Conservation (phyloP, 768 basidiomycete genomes). For the Russula sp. region DNA sequence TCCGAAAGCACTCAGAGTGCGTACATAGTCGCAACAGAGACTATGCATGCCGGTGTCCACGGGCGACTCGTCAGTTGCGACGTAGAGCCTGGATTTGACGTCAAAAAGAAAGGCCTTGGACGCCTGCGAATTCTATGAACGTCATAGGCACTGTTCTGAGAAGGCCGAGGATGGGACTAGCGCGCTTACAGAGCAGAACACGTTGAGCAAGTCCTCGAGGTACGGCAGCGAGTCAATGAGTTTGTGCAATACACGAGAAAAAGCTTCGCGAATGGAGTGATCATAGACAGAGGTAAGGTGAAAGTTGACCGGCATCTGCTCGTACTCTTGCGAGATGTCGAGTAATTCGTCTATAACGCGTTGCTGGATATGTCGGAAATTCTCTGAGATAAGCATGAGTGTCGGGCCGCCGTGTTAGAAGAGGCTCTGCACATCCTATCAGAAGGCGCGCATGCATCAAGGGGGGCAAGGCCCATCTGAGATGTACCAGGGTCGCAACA, state of each 20-base stretch:
- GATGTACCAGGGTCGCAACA: neutral
- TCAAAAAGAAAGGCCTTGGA: conserved; percentile 95
- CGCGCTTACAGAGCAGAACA: conserved; percentile 63
- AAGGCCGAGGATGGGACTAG: too few relatives aligned
- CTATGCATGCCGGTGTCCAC: conserved; percentile 85
- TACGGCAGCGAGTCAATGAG: conserved; percentile 78
- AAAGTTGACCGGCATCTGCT: conserved; percentile 75
- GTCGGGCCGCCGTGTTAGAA: neutral
- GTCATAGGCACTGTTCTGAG: neutral
- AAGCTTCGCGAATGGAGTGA: conserved; percentile 85
- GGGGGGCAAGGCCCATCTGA: conserved; percentile 2
- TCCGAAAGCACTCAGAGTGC: conserved; percentile 80
- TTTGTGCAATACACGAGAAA: conserved; percentile 84
- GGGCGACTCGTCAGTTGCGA: conserved; percentile 91
- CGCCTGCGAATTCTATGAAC: conserved; percentile 73
- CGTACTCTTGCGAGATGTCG: conserved; percentile 70
- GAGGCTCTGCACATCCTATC: neutral
- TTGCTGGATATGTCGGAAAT: conserved; percentile 85
- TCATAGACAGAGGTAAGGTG: conserved; percentile 92
- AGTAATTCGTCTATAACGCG: conserved; percentile 75
- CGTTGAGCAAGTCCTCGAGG: conserved; percentile 81
- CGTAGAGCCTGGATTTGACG: conserved; percentile 70
- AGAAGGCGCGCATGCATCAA: neutral
- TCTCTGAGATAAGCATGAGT: conserved; percentile 45
- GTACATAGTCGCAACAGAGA: conserved; percentile 85